A percentile compares a stretch with the other conserved stretches of the same genome.
phyloP scores from a whole-genome alignment of 2,329 filamentous ascomycete genomes.

The Microsporum canis region DNA sequence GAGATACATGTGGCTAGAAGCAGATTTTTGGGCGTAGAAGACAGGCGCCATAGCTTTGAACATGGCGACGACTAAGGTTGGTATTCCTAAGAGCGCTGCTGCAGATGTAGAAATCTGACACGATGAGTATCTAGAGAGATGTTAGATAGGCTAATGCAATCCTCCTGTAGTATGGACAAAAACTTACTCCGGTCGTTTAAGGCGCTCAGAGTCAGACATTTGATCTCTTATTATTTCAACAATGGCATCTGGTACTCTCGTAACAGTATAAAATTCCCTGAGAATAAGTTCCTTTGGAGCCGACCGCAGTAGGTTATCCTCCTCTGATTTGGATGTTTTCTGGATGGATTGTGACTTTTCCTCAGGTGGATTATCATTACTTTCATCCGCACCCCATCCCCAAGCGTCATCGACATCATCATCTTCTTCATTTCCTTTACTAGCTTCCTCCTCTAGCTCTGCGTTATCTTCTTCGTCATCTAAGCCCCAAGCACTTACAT shows the following conservation, averaged over 20 bases:
- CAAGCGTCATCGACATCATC: constrained; percentile 53
- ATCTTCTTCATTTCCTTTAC: constrained; percentile 22
- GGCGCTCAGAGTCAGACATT: constrained; percentile 31
- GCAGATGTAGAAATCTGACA: constrained; percentile 33
- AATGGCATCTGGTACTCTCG: constrained; percentile 71
- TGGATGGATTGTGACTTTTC: constrained; percentile 11
- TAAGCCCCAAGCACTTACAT: constrained; percentile 42
- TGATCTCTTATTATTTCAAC: constrained; percentile 33
- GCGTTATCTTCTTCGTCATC: constrained; percentile 24
- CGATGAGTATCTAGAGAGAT: constrained; percentile 19
- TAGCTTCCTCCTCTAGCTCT: constrained; percentile 13
- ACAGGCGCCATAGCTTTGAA: constrained; percentile 39
- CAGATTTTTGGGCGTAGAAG: constrained; percentile 35
- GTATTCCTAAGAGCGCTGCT: constrained; percentile 34
- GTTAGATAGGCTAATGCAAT: neutral
- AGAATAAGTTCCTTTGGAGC: constrained; percentile 57
- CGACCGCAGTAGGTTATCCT: constrained; percentile 13
- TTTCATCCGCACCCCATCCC: constrained; percentile 63
- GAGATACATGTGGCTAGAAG: constrained; percentile 50
- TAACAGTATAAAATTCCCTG: constrained; percentile 78
- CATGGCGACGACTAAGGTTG: constrained; percentile 40
- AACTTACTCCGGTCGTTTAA: constrained; percentile 30
- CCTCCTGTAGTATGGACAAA: neutral
- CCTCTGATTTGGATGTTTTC: constrained; percentile 15
- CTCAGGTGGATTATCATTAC: constrained; percentile 33